Evolutionary conservation across 768 basidiomycete species (phyloP).

Genomic region (Rickenella mellea): DNA sequence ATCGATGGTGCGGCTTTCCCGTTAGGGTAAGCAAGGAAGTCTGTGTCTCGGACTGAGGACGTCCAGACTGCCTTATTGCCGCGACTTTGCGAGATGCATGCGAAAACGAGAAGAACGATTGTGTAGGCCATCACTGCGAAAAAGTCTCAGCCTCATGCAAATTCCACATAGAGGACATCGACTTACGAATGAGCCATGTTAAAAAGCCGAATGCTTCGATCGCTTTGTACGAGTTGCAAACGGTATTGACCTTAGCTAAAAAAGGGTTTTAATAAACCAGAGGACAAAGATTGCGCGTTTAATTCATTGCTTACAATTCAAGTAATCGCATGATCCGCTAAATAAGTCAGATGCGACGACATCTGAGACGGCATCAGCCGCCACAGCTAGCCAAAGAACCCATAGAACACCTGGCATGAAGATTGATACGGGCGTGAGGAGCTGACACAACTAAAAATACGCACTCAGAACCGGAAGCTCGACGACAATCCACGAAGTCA

Average conservation of each 20-base stretch:
- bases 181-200: conserved; percentile 5
- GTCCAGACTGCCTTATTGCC: background rate
- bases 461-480: conserved; percentile 18
- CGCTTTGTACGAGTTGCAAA: conserved; percentile 1
- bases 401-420: conserved; percentile 14
- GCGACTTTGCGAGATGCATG: conserved; percentile 1
- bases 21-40: conserved; percentile 1
- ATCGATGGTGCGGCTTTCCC: no score
- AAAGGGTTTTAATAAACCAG: no score
- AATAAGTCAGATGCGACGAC: no score
- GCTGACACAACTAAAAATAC: conserved; percentile 2
- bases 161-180: background rate
- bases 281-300: no score
- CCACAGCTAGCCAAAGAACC: conserved; percentile 21
- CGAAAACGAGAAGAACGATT: conserved; percentile 1
- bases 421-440: background rate
- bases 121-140: background rate
- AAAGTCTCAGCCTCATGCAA: background rate
- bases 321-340: no score
- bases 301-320: no score
- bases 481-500: conserved; percentile 20
- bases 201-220: conserved; percentile 5
- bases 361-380: conserved; percentile 9
- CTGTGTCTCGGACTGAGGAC: background rate
- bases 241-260: background rate